These are phyloP conservation scores for Obelidium mucronatum DNA, from an alignment of 192 early-diverging fungal genomes.

Conservation along the genomic window DNA sequence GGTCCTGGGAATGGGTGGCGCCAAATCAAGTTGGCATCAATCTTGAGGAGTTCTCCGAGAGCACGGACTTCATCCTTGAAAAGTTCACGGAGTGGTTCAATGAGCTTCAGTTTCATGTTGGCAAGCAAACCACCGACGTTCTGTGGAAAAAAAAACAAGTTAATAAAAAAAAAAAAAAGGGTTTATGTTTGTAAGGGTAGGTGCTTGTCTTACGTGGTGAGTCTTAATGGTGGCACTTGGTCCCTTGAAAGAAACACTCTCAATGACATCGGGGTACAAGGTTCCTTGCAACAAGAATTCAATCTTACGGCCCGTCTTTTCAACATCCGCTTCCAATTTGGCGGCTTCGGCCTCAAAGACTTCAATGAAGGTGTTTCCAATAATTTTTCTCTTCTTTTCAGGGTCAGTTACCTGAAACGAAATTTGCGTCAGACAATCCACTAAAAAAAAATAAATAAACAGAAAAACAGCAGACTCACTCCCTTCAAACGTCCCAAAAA, in stretches of 20 bases:
- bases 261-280: constrained; percentile 98
- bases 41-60: constrained; percentile 87
- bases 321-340: constrained; percentile 81
- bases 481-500: constrained; percentile 84
- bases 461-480: constrained; percentile 39
- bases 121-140: constrained; percentile 97
- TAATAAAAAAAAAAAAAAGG: too few species aligned
- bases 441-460: not conserved
- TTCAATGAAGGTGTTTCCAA: constrained; percentile 98
- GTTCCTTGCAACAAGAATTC: constrained; percentile 98
- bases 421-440: not conserved
- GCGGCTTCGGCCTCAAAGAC: constrained; percentile 79
- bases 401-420: constrained; percentile 79
- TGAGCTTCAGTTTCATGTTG: constrained; percentile 97
- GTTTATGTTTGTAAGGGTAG: not conserved
- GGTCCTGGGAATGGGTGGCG: constrained; percentile 99
- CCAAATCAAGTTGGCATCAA: constrained; percentile 96
- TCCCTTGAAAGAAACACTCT: constrained; percentile 99
- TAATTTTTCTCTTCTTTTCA: constrained; percentile 98
- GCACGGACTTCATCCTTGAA: constrained; percentile 99
- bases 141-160: constrained; percentile 35
- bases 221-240: constrained; percentile 99
- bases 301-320: constrained; percentile 76
- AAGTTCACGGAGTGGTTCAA: constrained; percentile 97
- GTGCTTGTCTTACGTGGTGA: constrained; percentile 77